Base-by-base conservation (phyloP, 169 alveolate genomes). In the Plasmodium billcollinsi region DNA sequence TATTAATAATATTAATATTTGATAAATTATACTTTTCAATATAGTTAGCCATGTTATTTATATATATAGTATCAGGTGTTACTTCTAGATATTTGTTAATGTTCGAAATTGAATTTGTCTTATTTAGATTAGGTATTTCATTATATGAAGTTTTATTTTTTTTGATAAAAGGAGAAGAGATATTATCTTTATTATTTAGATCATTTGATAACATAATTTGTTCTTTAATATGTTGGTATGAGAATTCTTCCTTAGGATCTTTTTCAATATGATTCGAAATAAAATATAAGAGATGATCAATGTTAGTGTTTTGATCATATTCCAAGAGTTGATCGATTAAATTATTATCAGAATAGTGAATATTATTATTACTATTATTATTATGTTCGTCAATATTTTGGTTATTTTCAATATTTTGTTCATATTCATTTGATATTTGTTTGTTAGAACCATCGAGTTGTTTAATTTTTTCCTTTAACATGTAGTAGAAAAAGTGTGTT, bases 401-500 rank as follows among this genome's bases (percentile, higher is more conserved):
- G 12, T 49, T 47, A 18, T 67, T 90, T 72, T 39, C 94, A 14
- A 88, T 72, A 18, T 26, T 18, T 70, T 45, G 1, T 33, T 67
- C 54, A 67, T 67, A 39, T 67, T 39, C 61, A 7, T 26, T 21
- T 39, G 26, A 12, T 3, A 4, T 61, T 18, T 15, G 14, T 75
- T 47, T 33, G 18, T 3, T 14, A 8, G 33, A 11, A 26, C 15
- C 52, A 66, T 26, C 76, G 66, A 18, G 14, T n/a, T 21, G 47
- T 56, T 24, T 24, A 20, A 63, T 21, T 18, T 88, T 88, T 39
- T 72, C 88, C 33, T 20, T 73, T 67, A 56, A 75, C 73, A 50
- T 92, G 59, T 62, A 72, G 21, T 90, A 93, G 20, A 91, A 85
- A 14, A 93, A 74, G 54, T 94, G 88, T 45, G 94, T 93, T 73